A percentile compares a stretch with the other conserved stretches of the same genome.
Conservation (phyloP, 1,284 basidiomycete genomes). For the Sphagnurus paluster region DNA sequence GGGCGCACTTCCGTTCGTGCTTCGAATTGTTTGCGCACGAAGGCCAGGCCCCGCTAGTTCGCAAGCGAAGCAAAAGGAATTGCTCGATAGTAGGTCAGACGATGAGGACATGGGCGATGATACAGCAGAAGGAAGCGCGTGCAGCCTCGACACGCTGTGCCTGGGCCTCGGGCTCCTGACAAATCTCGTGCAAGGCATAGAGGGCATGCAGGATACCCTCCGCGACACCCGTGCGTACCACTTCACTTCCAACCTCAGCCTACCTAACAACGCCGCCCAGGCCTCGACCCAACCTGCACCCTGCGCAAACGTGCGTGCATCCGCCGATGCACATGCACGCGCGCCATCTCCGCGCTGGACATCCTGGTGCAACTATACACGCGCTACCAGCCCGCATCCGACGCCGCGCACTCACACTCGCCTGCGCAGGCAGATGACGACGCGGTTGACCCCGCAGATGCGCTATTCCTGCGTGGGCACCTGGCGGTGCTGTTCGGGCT, state of each 20-base stretch:
- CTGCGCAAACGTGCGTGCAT: conserved; percentile 46
- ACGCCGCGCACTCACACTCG: not conserved
- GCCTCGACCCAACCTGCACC: conserved; percentile 47
- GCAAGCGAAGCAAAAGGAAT: too few relatives aligned
- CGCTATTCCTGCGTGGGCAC: conserved; percentile 61
- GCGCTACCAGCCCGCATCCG: conserved; percentile 23
- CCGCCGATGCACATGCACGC: conserved; percentile 46
- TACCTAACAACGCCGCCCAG: conserved; percentile 25
- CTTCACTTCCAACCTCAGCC: not conserved
- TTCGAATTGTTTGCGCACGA: conserved; percentile 41
- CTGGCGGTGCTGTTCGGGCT: conserved; percentile 71
- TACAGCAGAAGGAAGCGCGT: conserved; percentile 23
- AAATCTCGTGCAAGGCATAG: conserved; percentile 64
- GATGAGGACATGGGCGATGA: conserved; percentile 18
- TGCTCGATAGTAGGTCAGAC: too few relatives aligned
- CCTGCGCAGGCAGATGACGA: not conserved
- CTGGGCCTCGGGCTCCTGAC: conserved; percentile 70
- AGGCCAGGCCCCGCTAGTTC: conserved; percentile 10
- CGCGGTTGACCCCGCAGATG: conserved; percentile 26
- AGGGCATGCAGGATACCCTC: conserved; percentile 43
- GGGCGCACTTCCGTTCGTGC: conserved; percentile 43
- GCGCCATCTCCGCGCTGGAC: conserved; percentile 39
- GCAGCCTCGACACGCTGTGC: conserved; percentile 63
- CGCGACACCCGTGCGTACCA: conserved; percentile 47
- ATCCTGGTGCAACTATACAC: conserved; percentile 46